Percentiles rank a stretch among this genome's conserved stretches.
Evolutionary conservation across 495 filamentous ascomycete species (phyloP).

Genomic region (Lichina pygmaea): DNA sequence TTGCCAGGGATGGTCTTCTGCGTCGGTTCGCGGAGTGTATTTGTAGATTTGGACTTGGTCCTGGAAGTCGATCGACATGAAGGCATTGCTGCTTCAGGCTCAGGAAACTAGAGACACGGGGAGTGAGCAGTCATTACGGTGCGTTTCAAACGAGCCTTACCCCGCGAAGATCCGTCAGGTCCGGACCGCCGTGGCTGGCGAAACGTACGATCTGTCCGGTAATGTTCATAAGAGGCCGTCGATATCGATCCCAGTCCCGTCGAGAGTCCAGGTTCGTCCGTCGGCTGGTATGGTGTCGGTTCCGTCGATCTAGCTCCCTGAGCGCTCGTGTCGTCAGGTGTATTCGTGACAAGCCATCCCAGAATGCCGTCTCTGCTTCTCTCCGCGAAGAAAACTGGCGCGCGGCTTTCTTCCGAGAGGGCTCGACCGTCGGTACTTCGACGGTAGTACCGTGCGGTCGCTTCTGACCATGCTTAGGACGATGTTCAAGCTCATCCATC

Average conservation of each 20-base stretch:
- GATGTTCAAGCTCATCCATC: not conserved
- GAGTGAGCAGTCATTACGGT: not conserved
- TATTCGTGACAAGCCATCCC: not conserved
- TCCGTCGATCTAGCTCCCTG: constrained; percentile 1
- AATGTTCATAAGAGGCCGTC: not conserved
- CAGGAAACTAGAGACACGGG: constrained; percentile 1
- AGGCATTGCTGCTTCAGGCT: constrained; percentile 1
- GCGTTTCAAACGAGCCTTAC: constrained; percentile 1
- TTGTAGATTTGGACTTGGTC: constrained; percentile 2
- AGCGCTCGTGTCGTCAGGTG: not conserved
- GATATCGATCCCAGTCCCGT: no score
- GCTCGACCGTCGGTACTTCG: not conserved
- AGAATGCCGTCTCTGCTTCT: not conserved
- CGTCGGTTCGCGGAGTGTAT: not conserved
- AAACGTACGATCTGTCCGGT: constrained; percentile 3
- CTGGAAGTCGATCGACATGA: constrained; percentile 3
- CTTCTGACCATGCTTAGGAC: not conserved
- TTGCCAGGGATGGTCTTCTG: not conserved
- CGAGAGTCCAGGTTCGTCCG: not conserved
- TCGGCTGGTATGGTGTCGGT: not conserved
- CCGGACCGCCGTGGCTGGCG: constrained; percentile 8
- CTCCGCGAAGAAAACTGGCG: not conserved
- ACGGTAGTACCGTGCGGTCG: not conserved
- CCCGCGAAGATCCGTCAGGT: constrained; percentile 6
- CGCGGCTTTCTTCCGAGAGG: not conserved